A percentile compares a stretch with the other conserved stretches of the same genome.
These are phyloP conservation scores for Lecanicillium sp. DNA, from an alignment of 2,329 filamentous ascomycete genomes.

Conservation along the genomic window DNA sequence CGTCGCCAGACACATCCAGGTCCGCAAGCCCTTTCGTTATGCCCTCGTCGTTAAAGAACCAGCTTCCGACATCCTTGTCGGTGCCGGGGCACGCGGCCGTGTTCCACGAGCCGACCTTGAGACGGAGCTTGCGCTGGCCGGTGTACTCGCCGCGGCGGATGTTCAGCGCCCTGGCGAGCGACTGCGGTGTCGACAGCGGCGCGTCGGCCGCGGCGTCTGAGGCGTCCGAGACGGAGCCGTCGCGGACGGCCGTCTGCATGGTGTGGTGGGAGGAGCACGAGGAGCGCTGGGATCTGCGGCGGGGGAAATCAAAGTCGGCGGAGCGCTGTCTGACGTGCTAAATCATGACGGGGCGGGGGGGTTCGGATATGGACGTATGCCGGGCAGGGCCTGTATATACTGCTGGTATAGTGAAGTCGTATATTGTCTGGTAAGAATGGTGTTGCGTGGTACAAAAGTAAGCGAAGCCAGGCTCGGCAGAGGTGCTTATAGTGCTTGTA, in stretches of 20 bases:
- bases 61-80: conserved; percentile 79
- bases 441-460: no score
- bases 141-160: conserved; percentile 75
- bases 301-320: neutral
- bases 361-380: no score
- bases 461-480: neutral
- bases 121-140: conserved; percentile 63
- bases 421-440: neutral
- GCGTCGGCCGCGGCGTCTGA: conserved; percentile 41
- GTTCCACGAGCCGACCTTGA: conserved; percentile 96
- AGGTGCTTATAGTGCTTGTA: no score
- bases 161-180: conserved; percentile 60
- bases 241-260: conserved; percentile 22
- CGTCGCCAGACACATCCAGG: conserved; percentile 38
- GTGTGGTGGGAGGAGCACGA: conserved; percentile 11
- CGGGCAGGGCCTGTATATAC: no score
- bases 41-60: conserved; percentile 78
- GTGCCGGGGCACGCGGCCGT: conserved; percentile 78
- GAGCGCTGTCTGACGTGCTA: conserved; percentile 12
- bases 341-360: conserved; percentile 10
- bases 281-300: conserved; percentile 8
- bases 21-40: conserved; percentile 58
- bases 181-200: conserved; percentile 43
- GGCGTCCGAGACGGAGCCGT: conserved; percentile 27
- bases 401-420: neutral